phyloP scores from a whole-genome alignment of 345 rosid species.

The Cardiospermum halicacabum region DNA sequence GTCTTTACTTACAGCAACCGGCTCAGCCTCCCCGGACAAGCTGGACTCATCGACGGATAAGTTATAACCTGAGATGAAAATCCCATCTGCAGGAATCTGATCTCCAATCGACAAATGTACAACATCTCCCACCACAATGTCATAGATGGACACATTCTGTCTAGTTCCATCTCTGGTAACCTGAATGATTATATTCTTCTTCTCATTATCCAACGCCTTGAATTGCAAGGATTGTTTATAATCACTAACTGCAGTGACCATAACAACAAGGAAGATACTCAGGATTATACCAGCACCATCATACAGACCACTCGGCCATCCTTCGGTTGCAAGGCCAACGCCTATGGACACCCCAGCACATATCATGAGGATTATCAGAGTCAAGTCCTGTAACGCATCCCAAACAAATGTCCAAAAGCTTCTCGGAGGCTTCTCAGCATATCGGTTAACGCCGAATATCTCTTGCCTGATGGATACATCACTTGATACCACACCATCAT shows the following conservation, averaged over 20 bases:
- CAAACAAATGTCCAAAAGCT: slow-evolving; percentile 41
- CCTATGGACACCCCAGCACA: slow-evolving; percentile 34
- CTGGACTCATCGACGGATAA: slow-evolving; percentile 51
- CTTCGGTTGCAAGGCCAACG: slow-evolving; percentile 36
- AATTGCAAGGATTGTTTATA: slow-evolving; percentile 33
- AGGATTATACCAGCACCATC: slow-evolving; percentile 38
- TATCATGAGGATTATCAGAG: slow-evolving; percentile 42
- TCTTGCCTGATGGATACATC: slow-evolving; percentile 49
- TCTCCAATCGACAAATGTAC: slow-evolving; percentile 34
- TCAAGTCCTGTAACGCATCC: slow-evolving; percentile 47
- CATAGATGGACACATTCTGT: slow-evolving; percentile 25
- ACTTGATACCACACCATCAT: slow-evolving; percentile 40
- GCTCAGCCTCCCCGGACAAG: slow-evolving; percentile 50
- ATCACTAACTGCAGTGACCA: slow-evolving; percentile 28
- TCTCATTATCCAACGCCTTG: slow-evolving; percentile 29
- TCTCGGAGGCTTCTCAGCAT: slow-evolving; percentile 56
- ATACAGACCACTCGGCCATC: slow-evolving; percentile 43
- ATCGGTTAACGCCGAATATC: slow-evolving; percentile 48
- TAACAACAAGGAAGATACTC: slow-evolving; percentile 27
- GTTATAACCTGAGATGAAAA: slow-evolving; percentile 36
- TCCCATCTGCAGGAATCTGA: slow-evolving; percentile 37
- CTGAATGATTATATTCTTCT: slow-evolving; percentile 28
- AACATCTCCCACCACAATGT: slow-evolving; percentile 39
- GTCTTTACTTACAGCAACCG: slow-evolving; percentile 21
- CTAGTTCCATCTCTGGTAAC: slow-evolving; percentile 30